Evolutionary conservation across 106 monocot species (phyloP).

Genomic region (Dendrobium nobile): DNA sequence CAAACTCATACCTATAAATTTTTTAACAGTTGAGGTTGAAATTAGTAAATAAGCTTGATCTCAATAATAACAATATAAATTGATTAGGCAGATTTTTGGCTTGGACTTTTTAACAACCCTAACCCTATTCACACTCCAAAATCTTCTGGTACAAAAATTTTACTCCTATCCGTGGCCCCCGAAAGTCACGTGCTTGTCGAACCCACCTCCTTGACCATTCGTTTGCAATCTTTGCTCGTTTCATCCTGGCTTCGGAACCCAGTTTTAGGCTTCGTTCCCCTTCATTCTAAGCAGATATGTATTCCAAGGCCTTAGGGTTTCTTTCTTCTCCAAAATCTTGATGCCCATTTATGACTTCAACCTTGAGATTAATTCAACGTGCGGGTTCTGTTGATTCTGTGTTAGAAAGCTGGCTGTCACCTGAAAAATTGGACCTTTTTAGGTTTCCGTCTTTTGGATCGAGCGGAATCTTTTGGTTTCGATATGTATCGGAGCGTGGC

Average conservation of each 20-base stretch:
- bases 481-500: conserved; percentile 51
- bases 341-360: neutral
- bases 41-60: too few species aligned
- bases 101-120: too few species aligned
- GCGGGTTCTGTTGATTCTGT: neutral
- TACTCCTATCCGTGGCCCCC: neutral
- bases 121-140: neutral
- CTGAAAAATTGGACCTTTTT: neutral
- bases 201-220: neutral
- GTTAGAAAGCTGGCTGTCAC: neutral
- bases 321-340: neutral
- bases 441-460: neutral
- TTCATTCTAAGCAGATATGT: neutral
- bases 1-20: too few species aligned
- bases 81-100: too few species aligned
- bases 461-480: neutral
- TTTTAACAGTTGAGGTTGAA: too few species aligned
- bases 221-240: neutral
- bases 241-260: neutral
- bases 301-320: neutral
- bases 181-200: neutral
- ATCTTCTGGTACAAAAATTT: neutral
- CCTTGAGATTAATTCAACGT: neutral
- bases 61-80: too few species aligned
- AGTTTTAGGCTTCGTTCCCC: neutral